Percentiles rank a stretch among this genome's conserved stretches.
These are phyloP conservation scores for Clarireedia hainanense DNA, from an alignment of 2,329 filamentous ascomycete genomes.

Conservation along the genomic window DNA sequence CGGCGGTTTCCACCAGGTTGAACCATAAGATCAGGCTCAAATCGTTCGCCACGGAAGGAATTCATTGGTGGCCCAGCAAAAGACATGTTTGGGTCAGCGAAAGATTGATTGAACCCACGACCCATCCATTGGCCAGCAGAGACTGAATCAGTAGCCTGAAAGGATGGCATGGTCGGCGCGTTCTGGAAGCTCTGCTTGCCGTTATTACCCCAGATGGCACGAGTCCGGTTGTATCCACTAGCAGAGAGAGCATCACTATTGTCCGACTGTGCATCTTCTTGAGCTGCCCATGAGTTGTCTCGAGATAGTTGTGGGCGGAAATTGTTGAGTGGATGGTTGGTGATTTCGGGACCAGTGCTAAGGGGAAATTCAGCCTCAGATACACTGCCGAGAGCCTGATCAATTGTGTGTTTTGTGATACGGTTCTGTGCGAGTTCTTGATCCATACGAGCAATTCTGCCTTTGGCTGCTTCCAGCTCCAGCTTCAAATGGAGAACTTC, in stretches of 20 bases:
- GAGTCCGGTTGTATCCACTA: slow-evolving; percentile 44
- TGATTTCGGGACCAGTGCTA: slow-evolving; percentile 15
- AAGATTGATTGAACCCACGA: slow-evolving; percentile 27
- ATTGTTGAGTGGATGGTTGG: slow-evolving; percentile 24
- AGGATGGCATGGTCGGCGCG: slow-evolving; percentile 14
- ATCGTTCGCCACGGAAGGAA: slow-evolving; percentile 24
- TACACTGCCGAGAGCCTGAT: slow-evolving; percentile 43
- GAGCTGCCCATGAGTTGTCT: slow-evolving; percentile 43
- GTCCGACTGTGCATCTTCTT: slow-evolving; percentile 50
- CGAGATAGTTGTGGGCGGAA: slow-evolving; percentile 31
- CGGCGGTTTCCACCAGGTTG: slow-evolving; percentile 22
- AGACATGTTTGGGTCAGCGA: slow-evolving; percentile 22
- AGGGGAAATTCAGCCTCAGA: slow-evolving; percentile 36
- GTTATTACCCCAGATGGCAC: slow-evolving; percentile 46
- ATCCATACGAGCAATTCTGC: slow-evolving; percentile 62
- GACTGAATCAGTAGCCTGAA: slow-evolving; percentile 28
- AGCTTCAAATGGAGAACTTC: slow-evolving; percentile 62
- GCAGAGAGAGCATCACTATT: slow-evolving; percentile 46
- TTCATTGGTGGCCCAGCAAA: slow-evolving; percentile 22
- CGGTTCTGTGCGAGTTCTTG: slow-evolving; percentile 61
- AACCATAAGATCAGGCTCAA: slow-evolving; percentile 26
- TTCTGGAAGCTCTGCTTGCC: slow-evolving; percentile 34
- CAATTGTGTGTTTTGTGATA: slow-evolving; percentile 50
- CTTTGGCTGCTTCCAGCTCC: slow-evolving; percentile 63
- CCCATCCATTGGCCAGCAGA: slow-evolving; percentile 41